phyloP scores from a whole-genome alignment of 2,329 filamentous ascomycete genomes.

The Pseudophaeomoniella oleicola region DNA sequence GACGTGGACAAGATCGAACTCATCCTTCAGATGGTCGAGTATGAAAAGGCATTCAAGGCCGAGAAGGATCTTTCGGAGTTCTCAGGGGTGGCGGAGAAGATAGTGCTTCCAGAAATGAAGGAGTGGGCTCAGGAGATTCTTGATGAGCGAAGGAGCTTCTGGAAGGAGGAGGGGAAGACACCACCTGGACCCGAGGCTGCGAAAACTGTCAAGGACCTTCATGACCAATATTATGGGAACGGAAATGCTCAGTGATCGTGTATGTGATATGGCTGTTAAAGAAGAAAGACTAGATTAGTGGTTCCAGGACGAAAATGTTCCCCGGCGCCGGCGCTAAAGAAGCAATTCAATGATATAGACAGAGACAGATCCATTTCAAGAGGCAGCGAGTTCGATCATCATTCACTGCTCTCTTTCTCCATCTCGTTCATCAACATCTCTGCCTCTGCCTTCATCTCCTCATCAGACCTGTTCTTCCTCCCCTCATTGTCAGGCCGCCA shows the following conservation, averaged over 20 bases:
- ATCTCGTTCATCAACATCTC: conserved; percentile 46
- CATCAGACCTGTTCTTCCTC: conserved; percentile 50
- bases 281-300: neutral
- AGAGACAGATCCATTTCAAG: neutral
- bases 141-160: conserved; percentile 59
- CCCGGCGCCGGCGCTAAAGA: neutral
- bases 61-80: conserved; percentile 75
- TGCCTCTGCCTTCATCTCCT: conserved; percentile 72
- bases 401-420: conserved; percentile 20
- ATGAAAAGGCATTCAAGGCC: conserved; percentile 59
- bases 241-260: conserved; percentile 1
- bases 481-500: conserved; percentile 51
- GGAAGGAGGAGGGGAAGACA: conserved; percentile 35
- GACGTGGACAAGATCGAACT: conserved; percentile 97
- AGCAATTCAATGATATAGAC: conserved; percentile 1
- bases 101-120: conserved; percentile 63
- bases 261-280: neutral
- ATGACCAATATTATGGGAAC: conserved; percentile 13
- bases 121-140: conserved; percentile 67
- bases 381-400: conserved; percentile 4
- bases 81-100: conserved; percentile 57
- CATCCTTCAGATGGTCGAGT: conserved; percentile 89
- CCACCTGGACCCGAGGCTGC: conserved; percentile 8
- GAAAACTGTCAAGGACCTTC: conserved; percentile 10
- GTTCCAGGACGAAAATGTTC: too few relatives aligned